Conservation (phyloP, 1,284 basidiomycete species). For the Cutaneotrichosporon cutaneum region DNA sequence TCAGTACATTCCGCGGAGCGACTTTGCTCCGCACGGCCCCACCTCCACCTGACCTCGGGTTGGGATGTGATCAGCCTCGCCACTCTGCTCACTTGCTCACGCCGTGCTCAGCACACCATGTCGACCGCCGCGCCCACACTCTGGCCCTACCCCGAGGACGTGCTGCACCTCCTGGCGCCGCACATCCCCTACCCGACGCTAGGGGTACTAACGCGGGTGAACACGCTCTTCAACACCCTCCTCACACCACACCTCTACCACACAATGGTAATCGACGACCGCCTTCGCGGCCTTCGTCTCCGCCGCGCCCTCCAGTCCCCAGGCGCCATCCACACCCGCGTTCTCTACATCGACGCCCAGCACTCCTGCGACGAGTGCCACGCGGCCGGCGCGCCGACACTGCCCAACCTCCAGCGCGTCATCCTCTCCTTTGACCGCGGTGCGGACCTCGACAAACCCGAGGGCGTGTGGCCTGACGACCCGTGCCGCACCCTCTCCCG, state of each 20-base stretch:
- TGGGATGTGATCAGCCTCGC: background rate
- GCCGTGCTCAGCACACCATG: background rate
- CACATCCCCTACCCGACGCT: background rate
- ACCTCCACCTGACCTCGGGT: background rate
- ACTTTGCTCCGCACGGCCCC: background rate
- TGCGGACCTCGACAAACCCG: background rate
- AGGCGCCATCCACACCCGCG: background rate
- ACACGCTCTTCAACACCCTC: background rate
- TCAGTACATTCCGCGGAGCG: background rate
- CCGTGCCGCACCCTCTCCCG: conserved; percentile 2
- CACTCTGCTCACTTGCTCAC: background rate
- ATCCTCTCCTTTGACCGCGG: background rate
- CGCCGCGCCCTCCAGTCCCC: background rate
- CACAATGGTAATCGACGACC: conserved; percentile 1
- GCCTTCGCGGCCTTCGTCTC: background rate
- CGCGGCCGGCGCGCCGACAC: background rate
- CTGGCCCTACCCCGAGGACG: conserved; percentile 3
- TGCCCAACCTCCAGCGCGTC: background rate
- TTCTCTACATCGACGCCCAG: background rate
- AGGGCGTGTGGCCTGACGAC: conserved; percentile 2
- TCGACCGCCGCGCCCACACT: too few species aligned
- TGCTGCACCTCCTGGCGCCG: background rate
- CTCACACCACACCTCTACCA: conserved; percentile 2
- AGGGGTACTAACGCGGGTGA: background rate
- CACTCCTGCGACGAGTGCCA: conserved; percentile 8